A percentile compares a stretch with the other conserved stretches of the same genome.
Evolutionary conservation across 805 yeast genomes (phyloP).

Genomic region (Candida tammaniensis): DNA sequence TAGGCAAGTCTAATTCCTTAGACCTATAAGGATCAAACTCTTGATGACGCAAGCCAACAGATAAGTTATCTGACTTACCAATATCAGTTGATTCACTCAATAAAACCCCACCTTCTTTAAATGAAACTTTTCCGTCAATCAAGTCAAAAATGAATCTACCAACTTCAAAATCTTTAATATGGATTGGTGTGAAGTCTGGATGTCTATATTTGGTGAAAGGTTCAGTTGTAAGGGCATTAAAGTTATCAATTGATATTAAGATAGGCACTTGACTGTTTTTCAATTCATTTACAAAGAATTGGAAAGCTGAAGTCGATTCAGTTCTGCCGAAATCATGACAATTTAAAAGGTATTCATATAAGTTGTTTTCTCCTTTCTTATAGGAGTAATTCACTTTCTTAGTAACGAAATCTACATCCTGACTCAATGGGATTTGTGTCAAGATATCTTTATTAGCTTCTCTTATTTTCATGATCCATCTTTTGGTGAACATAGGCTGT

Average conservation of each 20-base stretch:
- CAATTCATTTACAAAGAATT: conserved; percentile 55
- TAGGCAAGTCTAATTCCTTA: conserved; percentile 46
- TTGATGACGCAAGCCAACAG: conserved; percentile 54
- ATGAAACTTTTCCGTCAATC: conserved; percentile 50
- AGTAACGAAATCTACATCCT: conserved; percentile 30
- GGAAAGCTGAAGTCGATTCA: conserved; percentile 47
- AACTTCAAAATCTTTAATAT: conserved; percentile 61
- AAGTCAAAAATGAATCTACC: conserved; percentile 54
- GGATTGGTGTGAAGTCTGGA: conserved; percentile 52
- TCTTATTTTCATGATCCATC: conserved; percentile 49
- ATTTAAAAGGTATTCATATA: conserved; percentile 44
- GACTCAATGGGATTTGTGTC: conserved; percentile 31
- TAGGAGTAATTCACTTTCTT: conserved; percentile 32
- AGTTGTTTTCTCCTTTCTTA: conserved; percentile 30
- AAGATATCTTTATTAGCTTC: conserved; percentile 34
- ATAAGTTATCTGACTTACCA: conserved; percentile 49
- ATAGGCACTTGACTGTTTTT: conserved; percentile 48
- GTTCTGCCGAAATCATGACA: conserved; percentile 38
- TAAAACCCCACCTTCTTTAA: conserved; percentile 62
- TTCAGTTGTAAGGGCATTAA: conserved; percentile 57
- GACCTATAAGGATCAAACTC: conserved; percentile 55
- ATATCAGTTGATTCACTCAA: conserved; percentile 60
- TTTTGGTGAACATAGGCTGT: conserved; percentile 76
- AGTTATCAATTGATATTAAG: conserved; percentile 68
- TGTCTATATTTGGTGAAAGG: conserved; percentile 62